These are phyloP conservation scores for Rhodotorula kratochvilovae DNA, from an alignment of 768 basidiomycete genomes.

Conservation along the genomic window DNA sequence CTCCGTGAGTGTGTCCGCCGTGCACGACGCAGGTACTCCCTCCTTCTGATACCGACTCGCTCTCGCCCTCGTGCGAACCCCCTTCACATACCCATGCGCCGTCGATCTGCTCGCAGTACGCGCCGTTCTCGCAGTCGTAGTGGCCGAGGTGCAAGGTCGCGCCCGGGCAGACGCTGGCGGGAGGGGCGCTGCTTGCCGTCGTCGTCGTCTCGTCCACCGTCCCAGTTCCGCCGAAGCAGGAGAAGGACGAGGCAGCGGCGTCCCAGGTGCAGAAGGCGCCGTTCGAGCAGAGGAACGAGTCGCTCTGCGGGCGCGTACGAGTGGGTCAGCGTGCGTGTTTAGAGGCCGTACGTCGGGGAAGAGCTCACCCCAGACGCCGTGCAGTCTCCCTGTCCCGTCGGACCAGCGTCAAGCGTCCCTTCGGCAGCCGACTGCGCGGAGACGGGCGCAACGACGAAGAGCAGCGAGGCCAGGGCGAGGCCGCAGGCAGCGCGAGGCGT, in stretches of 20 bases:
- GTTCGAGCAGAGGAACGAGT: constrained; percentile 33
- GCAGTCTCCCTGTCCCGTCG: too few relatives aligned
- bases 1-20: constrained; percentile 39
- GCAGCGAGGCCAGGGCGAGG: too few relatives aligned
- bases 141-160: constrained; percentile 17
- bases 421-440: too few relatives aligned
- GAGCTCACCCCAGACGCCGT: too few relatives aligned
- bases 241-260: background rate
- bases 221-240: constrained; percentile 21
- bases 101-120: constrained; percentile 27
- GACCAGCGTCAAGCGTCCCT: too few relatives aligned
- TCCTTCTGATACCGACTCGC: background rate
- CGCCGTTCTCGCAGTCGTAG: constrained; percentile 35
- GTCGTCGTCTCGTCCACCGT: background rate
- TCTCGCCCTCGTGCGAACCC: background rate
- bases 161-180: constrained; percentile 5
- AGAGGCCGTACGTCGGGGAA: too few relatives aligned
- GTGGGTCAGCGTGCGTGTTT: background rate
- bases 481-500: too few relatives aligned
- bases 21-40: constrained; percentile 23
- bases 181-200: background rate
- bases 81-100: constrained; percentile 28
- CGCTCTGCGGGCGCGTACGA: background rate
- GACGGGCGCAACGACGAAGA: too few relatives aligned
- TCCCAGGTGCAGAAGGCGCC: constrained; percentile 37